A percentile compares a stretch with the other conserved stretches of the same genome.
These are phyloP conservation scores for Coemansia sp. DNA, from an alignment of 192 early-diverging fungal genomes.

Conservation along the genomic window DNA sequence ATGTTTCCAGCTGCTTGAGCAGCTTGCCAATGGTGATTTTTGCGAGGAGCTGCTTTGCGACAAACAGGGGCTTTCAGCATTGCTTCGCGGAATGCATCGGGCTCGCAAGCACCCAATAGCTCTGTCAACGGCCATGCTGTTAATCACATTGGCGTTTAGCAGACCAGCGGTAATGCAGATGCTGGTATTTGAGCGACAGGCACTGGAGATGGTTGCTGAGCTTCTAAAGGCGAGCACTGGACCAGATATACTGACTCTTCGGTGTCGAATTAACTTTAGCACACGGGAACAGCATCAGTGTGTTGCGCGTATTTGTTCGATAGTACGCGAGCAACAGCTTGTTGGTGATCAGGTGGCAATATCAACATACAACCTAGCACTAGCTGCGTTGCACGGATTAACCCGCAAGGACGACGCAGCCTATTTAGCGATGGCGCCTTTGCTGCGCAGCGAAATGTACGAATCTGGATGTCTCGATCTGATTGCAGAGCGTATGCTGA, in stretches of 20 bases:
- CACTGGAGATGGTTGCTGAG: slow-evolving; percentile 42
- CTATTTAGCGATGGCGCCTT: slow-evolving; percentile 43
- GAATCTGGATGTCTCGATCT: slow-evolving; percentile 50
- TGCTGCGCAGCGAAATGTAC: slow-evolving; percentile 45
- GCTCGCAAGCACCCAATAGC: slow-evolving; percentile 23
- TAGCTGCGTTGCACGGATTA: slow-evolving; percentile 42
- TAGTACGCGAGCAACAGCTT: slow-evolving; percentile 20
- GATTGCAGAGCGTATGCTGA: slow-evolving; percentile 25
- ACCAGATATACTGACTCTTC: slow-evolving; percentile 26
- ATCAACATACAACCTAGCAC: slow-evolving; percentile 43
- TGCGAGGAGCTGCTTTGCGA: slow-evolving; percentile 31
- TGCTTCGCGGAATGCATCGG: slow-evolving; percentile 34
- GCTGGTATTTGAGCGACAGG: slow-evolving; percentile 48
- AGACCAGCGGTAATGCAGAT: slow-evolving; percentile 33
- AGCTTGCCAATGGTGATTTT: slow-evolving; percentile 27
- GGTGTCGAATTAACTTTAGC: slow-evolving; percentile 22
- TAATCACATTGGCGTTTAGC: slow-evolving; percentile 33
- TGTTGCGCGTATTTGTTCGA: slow-evolving; percentile 23
- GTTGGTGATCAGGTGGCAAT: slow-evolving; percentile 16
- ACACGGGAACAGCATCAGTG: slow-evolving; percentile 20
- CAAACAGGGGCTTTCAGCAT: slow-evolving; percentile 29
- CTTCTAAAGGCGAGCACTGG: slow-evolving; percentile 19
- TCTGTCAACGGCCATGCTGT: slow-evolving; percentile 13
- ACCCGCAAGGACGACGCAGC: slow-evolving; percentile 45
- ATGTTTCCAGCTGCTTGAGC: slow-evolving; percentile 22